A percentile compares a stretch with the other conserved stretches of the same genome.
phyloP scores from a whole-genome alignment of 2,329 filamentous ascomycete genomes.

The Onygenales sp. region DNA sequence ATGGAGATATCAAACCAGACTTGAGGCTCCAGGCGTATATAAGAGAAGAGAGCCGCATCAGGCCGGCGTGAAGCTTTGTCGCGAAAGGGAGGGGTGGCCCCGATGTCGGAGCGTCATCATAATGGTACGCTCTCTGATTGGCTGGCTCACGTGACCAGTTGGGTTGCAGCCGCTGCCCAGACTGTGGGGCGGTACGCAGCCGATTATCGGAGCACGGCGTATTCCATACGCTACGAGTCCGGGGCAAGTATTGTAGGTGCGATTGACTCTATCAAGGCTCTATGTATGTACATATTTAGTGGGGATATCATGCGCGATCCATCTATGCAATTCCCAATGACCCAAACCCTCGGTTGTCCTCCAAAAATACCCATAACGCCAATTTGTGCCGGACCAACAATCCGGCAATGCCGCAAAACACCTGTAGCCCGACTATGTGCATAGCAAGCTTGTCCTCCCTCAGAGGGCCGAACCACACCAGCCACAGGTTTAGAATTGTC shows the following conservation, averaged over 20 bases:
- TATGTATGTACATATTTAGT: background rate
- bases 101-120: conserved; percentile 29
- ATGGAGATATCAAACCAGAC: background rate
- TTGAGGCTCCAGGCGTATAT: background rate
- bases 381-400: conserved; percentile 78
- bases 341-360: conserved; percentile 57
- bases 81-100: conserved; percentile 22
- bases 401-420: conserved; percentile 65
- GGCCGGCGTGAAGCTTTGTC: background rate
- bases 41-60: background rate
- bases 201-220: conserved; percentile 4
- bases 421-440: conserved; percentile 73
- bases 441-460: conserved; percentile 73
- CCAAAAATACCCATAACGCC: conserved; percentile 78
- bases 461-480: conserved; percentile 89
- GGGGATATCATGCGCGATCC: conserved; percentile 4
- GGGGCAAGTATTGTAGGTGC: too few relatives aligned
- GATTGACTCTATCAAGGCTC: background rate
- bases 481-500: conserved; percentile 89
- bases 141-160: conserved; percentile 4
- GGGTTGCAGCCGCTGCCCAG: background rate
- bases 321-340: conserved; percentile 5
- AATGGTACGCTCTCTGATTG: conserved; percentile 20
- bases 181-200: background rate
- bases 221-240: too few relatives aligned